Conservation (phyloP, 176 grass and related monocot genomes). For the Hordeum marinum region DNA sequence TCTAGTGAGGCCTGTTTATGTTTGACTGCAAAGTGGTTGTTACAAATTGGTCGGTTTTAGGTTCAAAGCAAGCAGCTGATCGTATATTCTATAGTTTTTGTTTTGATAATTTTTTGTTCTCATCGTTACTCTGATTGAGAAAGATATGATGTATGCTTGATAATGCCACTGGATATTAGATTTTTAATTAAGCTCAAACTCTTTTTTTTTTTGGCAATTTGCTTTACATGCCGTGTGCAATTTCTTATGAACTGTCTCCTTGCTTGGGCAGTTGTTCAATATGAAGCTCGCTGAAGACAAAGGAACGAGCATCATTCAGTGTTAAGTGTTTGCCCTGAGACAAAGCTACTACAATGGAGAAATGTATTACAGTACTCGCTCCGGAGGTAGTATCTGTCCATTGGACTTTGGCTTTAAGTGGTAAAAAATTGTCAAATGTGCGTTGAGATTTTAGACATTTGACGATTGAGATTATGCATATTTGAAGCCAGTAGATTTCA, state of each 20-base stretch:
- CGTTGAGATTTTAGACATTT: background rate
- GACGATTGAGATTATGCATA: background rate
- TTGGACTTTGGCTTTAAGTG: background rate
- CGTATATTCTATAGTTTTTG: background rate
- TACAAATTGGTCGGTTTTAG: background rate
- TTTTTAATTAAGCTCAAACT: background rate
- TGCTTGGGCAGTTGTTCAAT: conserved; percentile 33
- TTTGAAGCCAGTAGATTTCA: background rate
- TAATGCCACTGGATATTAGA: background rate
- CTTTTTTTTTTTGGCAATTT: background rate
- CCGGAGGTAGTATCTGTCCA: background rate
- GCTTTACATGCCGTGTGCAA: background rate
- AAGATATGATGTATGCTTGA: background rate
- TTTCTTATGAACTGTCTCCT: conserved; percentile 3
- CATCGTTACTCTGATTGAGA: background rate
- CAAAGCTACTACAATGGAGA: background rate
- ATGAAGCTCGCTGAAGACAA: conserved; percentile 35
- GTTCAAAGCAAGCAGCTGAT: background rate
- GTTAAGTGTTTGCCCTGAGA: background rate
- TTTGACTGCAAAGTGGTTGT: background rate
- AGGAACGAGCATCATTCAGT: background rate
- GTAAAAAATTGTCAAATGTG: background rate
- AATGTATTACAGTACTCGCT: background rate
- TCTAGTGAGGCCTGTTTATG: background rate
- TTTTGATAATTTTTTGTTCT: background rate